Evolutionary conservation across 1,284 basidiomycete genomes (phyloP), one percentile per base, ranked within the genome.

Genomic region (Apiotrichum domesticum): DNA sequence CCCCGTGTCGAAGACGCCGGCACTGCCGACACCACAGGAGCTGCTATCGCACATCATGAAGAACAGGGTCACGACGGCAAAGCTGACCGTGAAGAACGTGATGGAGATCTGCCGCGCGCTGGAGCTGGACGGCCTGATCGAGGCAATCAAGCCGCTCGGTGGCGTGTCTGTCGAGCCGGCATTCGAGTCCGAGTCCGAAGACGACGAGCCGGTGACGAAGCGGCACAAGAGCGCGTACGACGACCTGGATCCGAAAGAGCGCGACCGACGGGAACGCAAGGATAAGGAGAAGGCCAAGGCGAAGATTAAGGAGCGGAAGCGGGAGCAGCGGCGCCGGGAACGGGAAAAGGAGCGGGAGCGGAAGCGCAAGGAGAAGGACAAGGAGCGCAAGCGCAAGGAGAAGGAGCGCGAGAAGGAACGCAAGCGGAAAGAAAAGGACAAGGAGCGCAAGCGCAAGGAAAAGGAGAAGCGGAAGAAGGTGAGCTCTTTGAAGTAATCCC

Each of bases 61-160:
- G 15, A 61, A 73, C 46, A 54, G 56, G 42, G 59, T 59, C 10
- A 69, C 69, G 14, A 56, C 56, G 7, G 70, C 66, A 8, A 59
- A 59, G 14, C 52, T 77, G 5, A 65, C 64, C 4, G 66, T 73
- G 46, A 71, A 75, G 56, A 70, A 77, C 51, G 66, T 77, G 32
- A 76, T 76, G 70, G 74, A 77, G 54, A 67, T 71, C 46, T 72
- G 74, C 64, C 68, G 74, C 29, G 72, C 73, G 4, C 61, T 76
- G 15, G 72, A 72, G 54, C 66, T 75, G 37, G 74, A 77, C 46
- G 74, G 74, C 1, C 46, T 67, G 40, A 67, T 77, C 9, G 76
- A 77, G 58, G 64, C 66, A 6, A 59, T 76, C 63, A 77, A 75
- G 59, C 74, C 76, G 0, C 46, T 70, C 6, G 65, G 64, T n/a